phyloP scores from a whole-genome alignment of 257 asterid genomes.

The Capsicum baccatum region DNA sequence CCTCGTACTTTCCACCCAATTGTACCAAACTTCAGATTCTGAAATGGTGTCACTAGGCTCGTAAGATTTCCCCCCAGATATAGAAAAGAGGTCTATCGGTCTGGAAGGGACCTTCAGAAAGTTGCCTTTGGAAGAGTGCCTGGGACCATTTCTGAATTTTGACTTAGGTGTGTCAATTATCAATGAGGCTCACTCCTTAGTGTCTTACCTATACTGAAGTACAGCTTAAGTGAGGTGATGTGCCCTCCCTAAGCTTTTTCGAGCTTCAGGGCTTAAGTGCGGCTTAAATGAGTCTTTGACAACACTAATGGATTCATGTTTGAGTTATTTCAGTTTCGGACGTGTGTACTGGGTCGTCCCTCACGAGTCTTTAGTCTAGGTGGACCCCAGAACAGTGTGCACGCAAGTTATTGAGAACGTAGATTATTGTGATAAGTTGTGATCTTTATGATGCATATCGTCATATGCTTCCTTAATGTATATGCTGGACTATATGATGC shows the following conservation, averaged over 20 bases:
- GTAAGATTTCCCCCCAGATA: too few species aligned
- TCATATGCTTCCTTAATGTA: not conserved
- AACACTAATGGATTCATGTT: not conserved
- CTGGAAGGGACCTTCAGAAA: too few species aligned
- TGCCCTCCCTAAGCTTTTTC: not conserved
- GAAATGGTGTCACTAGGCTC: too few species aligned
- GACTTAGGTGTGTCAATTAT: too few species aligned
- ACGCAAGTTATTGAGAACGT: not conserved
- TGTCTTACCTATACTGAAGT: not conserved
- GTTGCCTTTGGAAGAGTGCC: too few species aligned
- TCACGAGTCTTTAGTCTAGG: not conserved
- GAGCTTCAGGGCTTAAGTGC: not conserved
- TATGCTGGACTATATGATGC: not conserved
- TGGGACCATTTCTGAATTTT: too few species aligned
- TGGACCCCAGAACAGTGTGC: not conserved
- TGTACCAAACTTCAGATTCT: too few species aligned
- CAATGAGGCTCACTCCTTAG: not conserved
- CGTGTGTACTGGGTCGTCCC: not conserved
- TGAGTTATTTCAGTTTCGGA: not conserved
- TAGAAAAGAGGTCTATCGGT: too few species aligned
- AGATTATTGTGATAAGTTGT: slow-evolving; percentile 3
- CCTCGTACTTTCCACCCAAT: too few species aligned
- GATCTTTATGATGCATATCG: not conserved
- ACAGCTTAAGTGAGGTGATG: not conserved
- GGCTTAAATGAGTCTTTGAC: not conserved